Percentiles rank a stretch among this genome's conserved stretches.
phyloP scores from a whole-genome alignment of 2,329 filamentous ascomycete species.

The Emergomyces orientalis region DNA sequence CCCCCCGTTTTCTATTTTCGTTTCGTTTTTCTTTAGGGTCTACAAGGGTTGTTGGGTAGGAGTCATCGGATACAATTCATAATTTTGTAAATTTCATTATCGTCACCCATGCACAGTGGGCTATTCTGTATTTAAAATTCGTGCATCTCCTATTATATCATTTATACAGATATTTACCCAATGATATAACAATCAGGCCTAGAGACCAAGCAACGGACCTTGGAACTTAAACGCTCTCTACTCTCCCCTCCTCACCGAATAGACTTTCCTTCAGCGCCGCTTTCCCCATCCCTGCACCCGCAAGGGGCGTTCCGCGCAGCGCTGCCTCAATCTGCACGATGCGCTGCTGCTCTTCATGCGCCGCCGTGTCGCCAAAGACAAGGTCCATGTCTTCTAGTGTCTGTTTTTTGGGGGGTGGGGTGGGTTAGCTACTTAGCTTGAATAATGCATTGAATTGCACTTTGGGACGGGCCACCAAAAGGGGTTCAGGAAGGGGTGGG shows the following conservation, averaged over 20 bases:
- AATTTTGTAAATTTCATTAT: neutral
- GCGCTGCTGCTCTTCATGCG: constrained; percentile 31
- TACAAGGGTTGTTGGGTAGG: neutral
- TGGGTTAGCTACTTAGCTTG: neutral
- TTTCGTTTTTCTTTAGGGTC: neutral
- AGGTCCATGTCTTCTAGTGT: constrained; percentile 51
- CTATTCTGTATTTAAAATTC: neutral
- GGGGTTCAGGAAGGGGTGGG: neutral
- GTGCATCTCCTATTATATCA: neutral
- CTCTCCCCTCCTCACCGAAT: neutral
- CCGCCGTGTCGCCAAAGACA: constrained; percentile 34
- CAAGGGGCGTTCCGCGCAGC: constrained; percentile 21
- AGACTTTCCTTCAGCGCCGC: constrained; percentile 13
- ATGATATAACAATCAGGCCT: neutral
- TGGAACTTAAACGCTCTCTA: neutral
- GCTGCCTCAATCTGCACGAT: constrained; percentile 33
- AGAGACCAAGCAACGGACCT: neutral
- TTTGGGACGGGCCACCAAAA: no score
- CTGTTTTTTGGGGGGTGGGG: constrained; percentile 10
- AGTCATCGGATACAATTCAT: neutral
- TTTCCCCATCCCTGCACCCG: neutral
- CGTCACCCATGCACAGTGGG: neutral
- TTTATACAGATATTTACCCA: neutral
- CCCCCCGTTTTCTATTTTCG: neutral
- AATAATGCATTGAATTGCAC: neutral